Base-by-base conservation (phyloP, 2,329 filamentous ascomycete genomes). In the Pestalotiopsis sp. region DNA sequence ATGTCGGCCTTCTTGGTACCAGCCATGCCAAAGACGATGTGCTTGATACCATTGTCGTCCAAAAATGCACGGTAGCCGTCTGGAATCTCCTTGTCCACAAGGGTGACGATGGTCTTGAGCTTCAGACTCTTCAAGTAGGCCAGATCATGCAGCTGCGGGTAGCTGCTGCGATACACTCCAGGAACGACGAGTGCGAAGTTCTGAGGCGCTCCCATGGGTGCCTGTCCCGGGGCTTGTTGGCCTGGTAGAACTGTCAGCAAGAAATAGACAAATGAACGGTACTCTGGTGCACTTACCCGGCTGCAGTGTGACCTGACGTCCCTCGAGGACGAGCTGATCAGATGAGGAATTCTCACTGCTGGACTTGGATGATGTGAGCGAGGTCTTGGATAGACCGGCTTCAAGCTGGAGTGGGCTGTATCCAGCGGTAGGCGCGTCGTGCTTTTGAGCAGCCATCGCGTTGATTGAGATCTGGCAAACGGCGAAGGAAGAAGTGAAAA, bases 1-100 rank as follows among this genome's bases (percentile, higher is more conserved):
- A 93, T 93, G 9, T 86, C 86, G 67, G 91, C 85, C 74, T 95
- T 94, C 80, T 98, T 97, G 73, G 97, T 97, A n/a, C 94, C 92
- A 70, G 91, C 89, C 84, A 98, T 92, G 73, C 91, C 87, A 75
- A 97, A 91, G 57, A 93, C 85, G 72, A 90, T 83, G 74, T 97
- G 93, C 59, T 86, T 86, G 75, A 97, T 95, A 70, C 85, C 85
- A 73, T 92, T 89, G 4, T 83, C 79, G 49, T 84, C 77, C 73
- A 97, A 87, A 77, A 96, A 97, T 2, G 81, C 76, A 25, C 83
- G 77, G 66, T 89, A 87, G 0, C 83, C 85, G 3, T 84, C 79
- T 9, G 84, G 81, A 17, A 87, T 84, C 3, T 91, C 89, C 71
- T 89, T 90, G 59, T 88, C 85, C 61, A 92, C 90, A 39, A 92